Evolutionary conservation across 2,329 filamentous ascomycete genomes (phyloP).

Genomic region (Metarhizium brunneum): DNA sequence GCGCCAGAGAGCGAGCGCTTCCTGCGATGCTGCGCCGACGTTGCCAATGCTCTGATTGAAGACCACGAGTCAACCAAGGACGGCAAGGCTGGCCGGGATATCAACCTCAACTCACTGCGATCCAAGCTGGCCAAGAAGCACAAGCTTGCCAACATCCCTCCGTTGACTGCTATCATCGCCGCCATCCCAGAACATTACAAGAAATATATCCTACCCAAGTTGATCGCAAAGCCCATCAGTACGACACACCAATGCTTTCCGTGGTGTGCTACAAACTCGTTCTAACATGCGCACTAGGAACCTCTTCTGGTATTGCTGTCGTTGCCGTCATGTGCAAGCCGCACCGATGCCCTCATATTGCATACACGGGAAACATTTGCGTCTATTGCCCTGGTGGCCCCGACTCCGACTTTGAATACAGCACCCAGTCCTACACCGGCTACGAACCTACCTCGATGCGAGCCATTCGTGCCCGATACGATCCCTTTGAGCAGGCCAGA

Average conservation of each 20-base stretch:
- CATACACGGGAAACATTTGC: constrained; percentile 97
- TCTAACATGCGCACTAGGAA: constrained; percentile 42
- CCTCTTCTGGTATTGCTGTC: constrained; percentile 92
- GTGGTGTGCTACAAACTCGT: not conserved
- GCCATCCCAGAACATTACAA: constrained; percentile 99
- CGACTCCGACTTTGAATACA: constrained; percentile 98
- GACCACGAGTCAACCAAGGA: constrained; percentile 80
- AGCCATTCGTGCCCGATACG: constrained; percentile 91
- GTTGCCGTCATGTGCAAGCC: constrained; percentile 99
- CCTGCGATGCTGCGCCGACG: constrained; percentile 88
- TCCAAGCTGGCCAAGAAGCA: constrained; percentile 90
- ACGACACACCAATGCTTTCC: constrained; percentile 11
- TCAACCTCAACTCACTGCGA: constrained; percentile 86
- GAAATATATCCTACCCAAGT: constrained; percentile 93
- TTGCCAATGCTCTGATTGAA: constrained; percentile 87
- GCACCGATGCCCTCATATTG: constrained; percentile 93
- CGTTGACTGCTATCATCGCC: constrained; percentile 92
- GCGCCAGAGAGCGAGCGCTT: constrained; percentile 91
- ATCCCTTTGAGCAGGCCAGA: constrained; percentile 94
- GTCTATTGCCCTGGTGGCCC: constrained; percentile 97
- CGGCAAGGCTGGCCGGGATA: constrained; percentile 66
- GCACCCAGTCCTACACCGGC: constrained; percentile 95
- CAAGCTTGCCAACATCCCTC: constrained; percentile 75
- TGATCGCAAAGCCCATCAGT: constrained; percentile 95
- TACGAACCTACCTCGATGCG: constrained; percentile 99